A percentile compares a stretch with the other conserved stretches of the same genome.
Conservation (phyloP, 2,329 filamentous ascomycete genomes). For the Sarocladium strictum region DNA sequence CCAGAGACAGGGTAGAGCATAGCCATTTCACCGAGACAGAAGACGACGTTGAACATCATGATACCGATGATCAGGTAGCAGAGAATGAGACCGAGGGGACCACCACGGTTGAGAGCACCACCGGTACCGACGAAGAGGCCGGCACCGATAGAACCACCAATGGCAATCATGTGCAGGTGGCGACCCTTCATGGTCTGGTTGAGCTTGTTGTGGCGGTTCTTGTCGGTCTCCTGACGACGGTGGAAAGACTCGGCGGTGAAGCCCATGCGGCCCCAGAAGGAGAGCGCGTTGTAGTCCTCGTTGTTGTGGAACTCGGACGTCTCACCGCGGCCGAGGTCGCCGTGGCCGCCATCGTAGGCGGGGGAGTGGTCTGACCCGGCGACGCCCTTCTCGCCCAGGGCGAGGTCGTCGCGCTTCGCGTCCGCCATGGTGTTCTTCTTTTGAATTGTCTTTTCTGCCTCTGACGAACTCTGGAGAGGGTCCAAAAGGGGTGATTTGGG, state of each 20-base stretch:
- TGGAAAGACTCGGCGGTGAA: slow-evolving; percentile 10
- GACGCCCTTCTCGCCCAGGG: background rate
- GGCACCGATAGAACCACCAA: slow-evolving; percentile 56
- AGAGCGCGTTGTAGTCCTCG: background rate
- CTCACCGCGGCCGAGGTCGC: background rate
- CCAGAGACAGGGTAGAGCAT: slow-evolving; percentile 58
- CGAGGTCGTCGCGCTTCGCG: background rate
- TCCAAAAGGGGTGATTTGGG: background rate
- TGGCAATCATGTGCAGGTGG: slow-evolving; percentile 58
- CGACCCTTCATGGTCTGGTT: slow-evolving; percentile 47
- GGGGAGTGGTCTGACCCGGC: slow-evolving; percentile 3
- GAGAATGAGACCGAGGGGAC: slow-evolving; percentile 38
- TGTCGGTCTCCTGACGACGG: slow-evolving; percentile 8
- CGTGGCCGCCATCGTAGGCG: background rate
- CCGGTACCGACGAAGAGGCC: slow-evolving; percentile 59
- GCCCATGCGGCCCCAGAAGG: slow-evolving; percentile 11
- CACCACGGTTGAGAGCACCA: slow-evolving; percentile 44
- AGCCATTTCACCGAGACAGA: slow-evolving; percentile 55
- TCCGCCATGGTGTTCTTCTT: slow-evolving; percentile 2
- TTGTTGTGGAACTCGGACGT: slow-evolving; percentile 3
- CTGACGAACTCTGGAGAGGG: background rate
- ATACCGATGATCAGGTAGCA: slow-evolving; percentile 51
- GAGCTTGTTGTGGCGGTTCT: slow-evolving; percentile 24
- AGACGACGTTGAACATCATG: slow-evolving; percentile 57
- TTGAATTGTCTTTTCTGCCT: background rate